These are phyloP conservation scores for Borovskyia barvae DNA, from an alignment of 208 protist species.

Conservation along the genomic window DNA sequence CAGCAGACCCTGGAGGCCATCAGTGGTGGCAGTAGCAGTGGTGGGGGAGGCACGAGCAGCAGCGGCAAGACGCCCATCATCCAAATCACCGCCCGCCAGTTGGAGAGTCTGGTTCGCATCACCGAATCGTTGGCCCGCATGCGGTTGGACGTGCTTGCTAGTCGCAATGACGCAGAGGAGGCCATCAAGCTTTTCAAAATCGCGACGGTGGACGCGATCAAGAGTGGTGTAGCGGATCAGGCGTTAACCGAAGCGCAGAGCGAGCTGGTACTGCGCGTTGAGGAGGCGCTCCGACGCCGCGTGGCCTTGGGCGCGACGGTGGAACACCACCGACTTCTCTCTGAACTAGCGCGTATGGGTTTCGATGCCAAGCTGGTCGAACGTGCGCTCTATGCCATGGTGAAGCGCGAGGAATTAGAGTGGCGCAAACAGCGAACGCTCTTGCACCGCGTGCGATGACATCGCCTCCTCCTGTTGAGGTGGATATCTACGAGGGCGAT, in stretches of 20 bases:
- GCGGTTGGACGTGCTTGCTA: conserved; percentile 88
- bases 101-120: conserved; percentile 96
- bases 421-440: conserved; percentile 89
- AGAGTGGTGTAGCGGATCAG: conserved; percentile 74
- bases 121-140: conserved; percentile 97
- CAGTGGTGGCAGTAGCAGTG: conserved; percentile 4
- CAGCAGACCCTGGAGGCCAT: conserved; percentile 70
- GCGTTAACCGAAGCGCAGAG: conserved; percentile 82
- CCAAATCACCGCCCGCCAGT: conserved; percentile 96
- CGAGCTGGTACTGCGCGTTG: conserved; percentile 78
- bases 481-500: background rate
- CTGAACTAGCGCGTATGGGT: conserved; percentile 80
- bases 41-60: conserved; percentile 13
- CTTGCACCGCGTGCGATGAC: conserved; percentile 68
- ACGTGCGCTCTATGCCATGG: conserved; percentile 86
- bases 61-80: conserved; percentile 71
- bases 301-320: conserved; percentile 85
- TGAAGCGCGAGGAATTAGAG: conserved; percentile 84
- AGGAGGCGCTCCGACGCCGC: conserved; percentile 80
- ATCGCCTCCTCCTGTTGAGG: background rate
- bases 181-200: conserved; percentile 95
- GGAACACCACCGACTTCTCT: conserved; percentile 74
- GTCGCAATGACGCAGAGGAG: conserved; percentile 91
- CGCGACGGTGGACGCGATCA: conserved; percentile 94
- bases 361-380: conserved; percentile 86